phyloP scores from a whole-genome alignment of 1,139 yeast species.

The Scheffersomyces insectosa region DNA sequence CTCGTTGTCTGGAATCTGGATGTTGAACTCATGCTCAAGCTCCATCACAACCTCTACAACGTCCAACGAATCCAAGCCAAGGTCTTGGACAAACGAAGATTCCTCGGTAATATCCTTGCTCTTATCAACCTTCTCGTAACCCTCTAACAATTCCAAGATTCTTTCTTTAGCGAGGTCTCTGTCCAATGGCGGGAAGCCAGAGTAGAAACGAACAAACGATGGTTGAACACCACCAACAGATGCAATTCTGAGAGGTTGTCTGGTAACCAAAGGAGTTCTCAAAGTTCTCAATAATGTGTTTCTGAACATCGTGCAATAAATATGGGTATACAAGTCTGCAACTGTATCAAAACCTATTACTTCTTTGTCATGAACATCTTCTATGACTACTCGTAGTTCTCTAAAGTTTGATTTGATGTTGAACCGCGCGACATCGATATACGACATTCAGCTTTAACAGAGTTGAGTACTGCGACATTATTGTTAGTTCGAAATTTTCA shows the following conservation, averaged over 20 bases:
- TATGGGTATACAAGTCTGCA: slow-evolving; percentile 1
- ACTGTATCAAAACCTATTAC: slow-evolving; percentile 1
- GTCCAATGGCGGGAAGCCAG: slow-evolving; percentile 65
- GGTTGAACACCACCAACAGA: slow-evolving; percentile 14
- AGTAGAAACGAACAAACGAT: slow-evolving; percentile 46
- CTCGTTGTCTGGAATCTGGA: slow-evolving; percentile 82
- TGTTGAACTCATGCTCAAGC: slow-evolving; percentile 77
- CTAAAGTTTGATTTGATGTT: slow-evolving; percentile 1
- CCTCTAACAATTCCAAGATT: slow-evolving; percentile 75
- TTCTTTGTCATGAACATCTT: too few relatives aligned
- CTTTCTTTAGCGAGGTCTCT: slow-evolving; percentile 74
- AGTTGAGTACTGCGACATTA: not conserved
- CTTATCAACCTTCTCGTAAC: slow-evolving; percentile 67
- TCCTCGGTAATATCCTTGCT: slow-evolving; percentile 53
- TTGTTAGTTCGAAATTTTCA: not conserved
- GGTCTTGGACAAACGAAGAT: slow-evolving; percentile 69
- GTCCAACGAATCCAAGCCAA: slow-evolving; percentile 85
- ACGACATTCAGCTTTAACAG: not conserved
- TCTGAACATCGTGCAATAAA: slow-evolving; percentile 31
- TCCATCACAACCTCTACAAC: slow-evolving; percentile 90
- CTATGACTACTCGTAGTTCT: not conserved
- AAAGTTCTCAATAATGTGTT: slow-evolving; percentile 26
- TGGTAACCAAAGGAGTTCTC: slow-evolving; percentile 23
- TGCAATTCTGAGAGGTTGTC: slow-evolving; percentile 14
- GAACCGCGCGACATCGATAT: not conserved